Percentiles rank a stretch among this genome's conserved stretches.
Conservation (phyloP, 1,284 basidiomycete species). For the Mixia osmundae region DNA sequence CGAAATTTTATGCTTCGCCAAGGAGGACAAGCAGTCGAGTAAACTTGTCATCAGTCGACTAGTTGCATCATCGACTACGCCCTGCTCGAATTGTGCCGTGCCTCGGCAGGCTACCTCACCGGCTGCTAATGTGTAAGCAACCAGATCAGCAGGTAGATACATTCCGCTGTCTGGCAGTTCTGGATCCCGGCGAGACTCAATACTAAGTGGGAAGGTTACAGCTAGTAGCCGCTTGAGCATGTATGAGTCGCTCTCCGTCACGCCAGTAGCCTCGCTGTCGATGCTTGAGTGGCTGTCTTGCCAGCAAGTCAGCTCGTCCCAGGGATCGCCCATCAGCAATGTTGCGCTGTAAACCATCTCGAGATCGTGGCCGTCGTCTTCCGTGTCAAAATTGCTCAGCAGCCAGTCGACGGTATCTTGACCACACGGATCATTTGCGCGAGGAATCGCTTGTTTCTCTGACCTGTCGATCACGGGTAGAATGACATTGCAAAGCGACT, state of each 20-base stretch:
- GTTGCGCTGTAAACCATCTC: background rate
- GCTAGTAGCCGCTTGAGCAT: conserved; percentile 10
- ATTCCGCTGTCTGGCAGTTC: no score
- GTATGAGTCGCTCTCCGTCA: conserved; percentile 15
- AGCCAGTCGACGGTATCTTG: conserved; percentile 3
- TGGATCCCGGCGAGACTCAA: conserved; percentile 7
- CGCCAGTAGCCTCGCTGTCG: background rate
- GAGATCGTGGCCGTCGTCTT: background rate
- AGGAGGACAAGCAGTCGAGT: no score
- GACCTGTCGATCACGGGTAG: conserved; percentile 36
- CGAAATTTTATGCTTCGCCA: no score
- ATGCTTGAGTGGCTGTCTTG: no score
- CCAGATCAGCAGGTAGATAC: conserved; percentile 67
- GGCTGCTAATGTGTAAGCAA: conserved; percentile 67
- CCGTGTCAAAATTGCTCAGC: background rate
- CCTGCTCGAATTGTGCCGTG: no score
- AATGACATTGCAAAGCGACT: conserved; percentile 82
- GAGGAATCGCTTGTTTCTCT: background rate
- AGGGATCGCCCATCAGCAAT: no score
- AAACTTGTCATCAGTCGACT: no score
- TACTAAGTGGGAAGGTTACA: conserved; percentile 22
- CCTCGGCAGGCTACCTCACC: conserved; percentile 62
- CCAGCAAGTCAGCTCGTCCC: no score
- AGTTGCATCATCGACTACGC: no score
- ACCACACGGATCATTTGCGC: background rate